phyloP scores from a whole-genome alignment of 1,284 basidiomycete species.

The Rhizoctonia solani region DNA sequence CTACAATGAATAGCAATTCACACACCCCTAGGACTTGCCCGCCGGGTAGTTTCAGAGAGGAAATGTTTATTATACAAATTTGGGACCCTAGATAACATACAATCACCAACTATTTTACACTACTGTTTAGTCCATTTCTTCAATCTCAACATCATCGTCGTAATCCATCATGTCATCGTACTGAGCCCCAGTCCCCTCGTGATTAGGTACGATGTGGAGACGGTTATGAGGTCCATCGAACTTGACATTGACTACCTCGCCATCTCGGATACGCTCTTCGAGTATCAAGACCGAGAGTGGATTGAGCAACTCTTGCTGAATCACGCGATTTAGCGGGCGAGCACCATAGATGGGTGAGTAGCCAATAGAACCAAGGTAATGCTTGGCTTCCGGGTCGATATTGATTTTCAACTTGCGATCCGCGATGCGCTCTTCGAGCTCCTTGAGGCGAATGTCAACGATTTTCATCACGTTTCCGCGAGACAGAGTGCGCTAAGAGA shows the following conservation, averaged over 20 bases:
- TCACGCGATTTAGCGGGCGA: constrained; percentile 87
- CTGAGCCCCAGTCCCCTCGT: constrained; percentile 60
- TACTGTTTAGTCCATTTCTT: constrained; percentile 69
- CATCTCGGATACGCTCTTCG: constrained; percentile 80
- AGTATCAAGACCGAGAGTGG: constrained; percentile 89
- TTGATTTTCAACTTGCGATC: constrained; percentile 80
- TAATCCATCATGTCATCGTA: constrained; percentile 58
- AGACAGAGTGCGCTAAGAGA: constrained; percentile 71
- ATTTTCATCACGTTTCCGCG: constrained; percentile 77
- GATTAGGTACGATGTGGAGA: constrained; percentile 83
- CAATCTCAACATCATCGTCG: constrained; percentile 67
- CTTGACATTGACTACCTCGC: constrained; percentile 73
- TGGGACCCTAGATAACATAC: not conserved
- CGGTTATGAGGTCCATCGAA: constrained; percentile 87
- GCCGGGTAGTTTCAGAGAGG: too few relatives aligned
- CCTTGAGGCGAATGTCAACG: constrained; percentile 77
- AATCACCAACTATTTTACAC: constrained; percentile 6
- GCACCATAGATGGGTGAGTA: constrained; percentile 89
- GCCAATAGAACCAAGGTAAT: constrained; percentile 82
- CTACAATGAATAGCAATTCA: too few relatives aligned
- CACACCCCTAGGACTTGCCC: too few relatives aligned
- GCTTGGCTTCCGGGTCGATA: constrained; percentile 76
- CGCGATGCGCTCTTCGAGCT: constrained; percentile 59
- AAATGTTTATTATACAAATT: too few relatives aligned
- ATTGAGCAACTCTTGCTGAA: constrained; percentile 92